Base-by-base conservation (phyloP, 768 basidiomycete species). In the Holtermannia corniformis region DNA sequence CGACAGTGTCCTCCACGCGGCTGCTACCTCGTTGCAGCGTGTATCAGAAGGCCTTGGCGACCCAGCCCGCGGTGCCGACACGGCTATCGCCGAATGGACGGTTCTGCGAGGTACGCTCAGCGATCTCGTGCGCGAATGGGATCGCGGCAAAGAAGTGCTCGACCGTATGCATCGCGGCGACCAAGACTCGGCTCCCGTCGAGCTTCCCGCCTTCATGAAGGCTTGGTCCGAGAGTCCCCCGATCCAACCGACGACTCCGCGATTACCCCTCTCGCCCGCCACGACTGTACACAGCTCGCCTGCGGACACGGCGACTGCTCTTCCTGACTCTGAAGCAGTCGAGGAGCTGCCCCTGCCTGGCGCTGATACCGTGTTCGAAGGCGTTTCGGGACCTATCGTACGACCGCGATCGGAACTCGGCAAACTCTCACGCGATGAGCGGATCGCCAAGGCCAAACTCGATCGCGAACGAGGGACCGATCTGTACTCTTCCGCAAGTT, bases 291-390 rank as follows among this genome's bases (percentile, higher is more conserved):
- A 21, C 20, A 42, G 26, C 49, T 44, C 14, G 22, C 49, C 26
- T 44, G 32, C 22, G 44, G 47, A 48, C 27, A 32, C 44, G n/a
- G 41, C 37, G 23, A 41, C 21, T 43, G 49, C 56, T 22, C 28
- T 54, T 32, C 47, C 54, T 7, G 44, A 51, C 22, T 45, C 56
- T 16, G 50, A 47, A 14, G 48, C 47, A 14, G 26, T 47, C 24
- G 50, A 47, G 4, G 45, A 46, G 11, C 49, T 65, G 5, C 62
- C 59, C 1, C 58, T 60, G 19, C 55, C 65, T 16, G 67, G 67
- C 0, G 53, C 52, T 24, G 70, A 72, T 47, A 53, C 49, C 16
- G 56, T 72, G 2, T 67, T 61, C 32, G 68, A 68, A 50, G 54
- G 41, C 43, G n/a, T n/a, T n/a, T n/a, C n/a, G n/a, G n/a, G n/a